Conservation (phyloP, 305 asterid genomes). For the Solanum chacoense region DNA sequence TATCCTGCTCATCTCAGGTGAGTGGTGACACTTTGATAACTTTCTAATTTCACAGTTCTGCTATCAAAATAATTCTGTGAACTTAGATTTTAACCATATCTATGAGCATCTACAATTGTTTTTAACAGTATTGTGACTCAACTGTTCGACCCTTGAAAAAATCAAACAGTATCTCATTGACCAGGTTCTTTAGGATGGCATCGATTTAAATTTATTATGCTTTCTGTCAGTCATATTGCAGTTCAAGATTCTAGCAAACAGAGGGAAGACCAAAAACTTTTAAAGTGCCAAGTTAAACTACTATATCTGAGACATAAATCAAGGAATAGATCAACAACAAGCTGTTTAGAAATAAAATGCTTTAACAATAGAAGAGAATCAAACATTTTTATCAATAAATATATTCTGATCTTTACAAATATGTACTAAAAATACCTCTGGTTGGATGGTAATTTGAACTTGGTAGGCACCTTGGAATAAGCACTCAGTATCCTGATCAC, state of each 20-base stretch:
- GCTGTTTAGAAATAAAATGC: not conserved
- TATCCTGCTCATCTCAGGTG: not conserved
- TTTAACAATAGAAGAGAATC: not conserved
- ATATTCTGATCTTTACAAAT: not conserved
- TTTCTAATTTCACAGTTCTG: not conserved
- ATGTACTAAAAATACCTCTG: slow-evolving; percentile 37
- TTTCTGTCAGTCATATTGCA: not conserved
- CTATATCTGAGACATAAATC: not conserved
- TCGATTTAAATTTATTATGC: not conserved
- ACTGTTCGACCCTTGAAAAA: not conserved
- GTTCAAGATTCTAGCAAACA: not conserved
- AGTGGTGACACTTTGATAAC: not conserved
- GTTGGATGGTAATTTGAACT: slow-evolving; percentile 29
- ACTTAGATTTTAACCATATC: not conserved
- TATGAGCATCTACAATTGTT: not conserved
- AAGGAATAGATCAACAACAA: not conserved
- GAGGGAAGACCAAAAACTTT: not conserved
- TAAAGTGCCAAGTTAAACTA: not conserved
- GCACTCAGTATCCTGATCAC: slow-evolving; percentile 56
- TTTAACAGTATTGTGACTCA: not conserved
- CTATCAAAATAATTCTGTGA: not conserved
- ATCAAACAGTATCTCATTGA: not conserved
- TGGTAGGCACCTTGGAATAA: slow-evolving; percentile 57
- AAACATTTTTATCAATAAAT: not conserved
- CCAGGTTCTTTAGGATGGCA: not conserved